Conservation (phyloP, 164 flowering plant genomes). For the Tetracentron sinense region DNA sequence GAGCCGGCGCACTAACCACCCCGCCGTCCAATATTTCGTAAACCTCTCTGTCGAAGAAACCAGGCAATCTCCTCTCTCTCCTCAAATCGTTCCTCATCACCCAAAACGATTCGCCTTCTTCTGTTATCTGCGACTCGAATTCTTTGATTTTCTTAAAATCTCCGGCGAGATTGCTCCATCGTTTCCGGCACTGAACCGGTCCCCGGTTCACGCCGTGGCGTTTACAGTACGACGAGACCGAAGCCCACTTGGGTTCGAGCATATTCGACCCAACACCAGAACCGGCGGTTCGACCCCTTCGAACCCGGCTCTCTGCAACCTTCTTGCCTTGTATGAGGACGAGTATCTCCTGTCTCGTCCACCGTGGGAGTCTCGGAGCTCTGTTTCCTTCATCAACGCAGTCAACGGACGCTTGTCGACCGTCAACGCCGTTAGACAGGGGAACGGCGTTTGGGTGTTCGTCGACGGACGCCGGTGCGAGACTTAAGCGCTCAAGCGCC, state of each 20-base stretch:
- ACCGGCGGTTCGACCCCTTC: slow-evolving; percentile 46
- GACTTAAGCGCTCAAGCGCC: slow-evolving; percentile 9
- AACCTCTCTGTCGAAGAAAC: slow-evolving; percentile 83
- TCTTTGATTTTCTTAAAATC: slow-evolving; percentile 85
- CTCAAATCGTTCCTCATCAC: slow-evolving; percentile 81
- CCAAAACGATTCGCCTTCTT: slow-evolving; percentile 72
- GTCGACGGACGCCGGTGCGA: not conserved
- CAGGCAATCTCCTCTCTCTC: slow-evolving; percentile 74
- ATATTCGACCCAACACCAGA: slow-evolving; percentile 39
- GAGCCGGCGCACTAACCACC: slow-evolving; percentile 3
- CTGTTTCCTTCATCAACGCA: slow-evolving; percentile 26
- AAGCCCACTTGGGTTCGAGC: slow-evolving; percentile 88
- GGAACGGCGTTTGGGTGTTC: slow-evolving; percentile 1
- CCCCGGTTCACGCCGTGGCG: slow-evolving; percentile 83
- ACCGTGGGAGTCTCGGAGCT: slow-evolving; percentile 77
- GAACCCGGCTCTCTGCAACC: slow-evolving; percentile 68
- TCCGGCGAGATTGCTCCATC: slow-evolving; percentile 92
- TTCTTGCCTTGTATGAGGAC: slow-evolving; percentile 83
- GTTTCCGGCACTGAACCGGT: slow-evolving; percentile 88
- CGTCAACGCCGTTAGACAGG: slow-evolving; percentile 12
- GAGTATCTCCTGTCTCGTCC: slow-evolving; percentile 92
- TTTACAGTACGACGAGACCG: slow-evolving; percentile 78
- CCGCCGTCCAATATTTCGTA: slow-evolving; percentile 65
- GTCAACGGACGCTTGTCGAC: not conserved
- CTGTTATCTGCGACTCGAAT: slow-evolving; percentile 55